These are phyloP conservation scores for Eutrema japonicum DNA, from an alignment of 345 rosid genomes.

Conservation along the genomic window DNA sequence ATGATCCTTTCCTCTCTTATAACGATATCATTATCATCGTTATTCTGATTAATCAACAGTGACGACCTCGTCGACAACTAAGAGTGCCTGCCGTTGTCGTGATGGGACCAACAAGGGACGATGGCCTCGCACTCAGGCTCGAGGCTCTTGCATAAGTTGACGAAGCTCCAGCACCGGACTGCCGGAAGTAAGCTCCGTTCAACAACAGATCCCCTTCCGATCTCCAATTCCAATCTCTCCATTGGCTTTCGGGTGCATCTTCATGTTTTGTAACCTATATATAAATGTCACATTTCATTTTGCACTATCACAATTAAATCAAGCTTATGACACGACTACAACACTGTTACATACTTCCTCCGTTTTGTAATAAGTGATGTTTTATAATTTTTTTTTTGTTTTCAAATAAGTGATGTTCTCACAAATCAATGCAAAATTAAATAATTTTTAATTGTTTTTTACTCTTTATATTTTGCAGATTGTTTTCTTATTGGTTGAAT, in stretches of 20 bases:
- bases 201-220: conserved; percentile 72
- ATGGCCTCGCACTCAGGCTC: conserved; percentile 75
- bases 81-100: conserved; percentile 67
- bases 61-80: conserved; percentile 59
- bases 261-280: conserved; percentile 78
- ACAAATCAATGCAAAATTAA: too few relatives aligned
- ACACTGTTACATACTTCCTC: too few relatives aligned
- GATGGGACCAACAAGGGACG: conserved; percentile 63
- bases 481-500: too few relatives aligned
- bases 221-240: conserved; percentile 79
- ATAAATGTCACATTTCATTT: background rate
- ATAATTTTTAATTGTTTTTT: too few relatives aligned
- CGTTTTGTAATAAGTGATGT: too few relatives aligned
- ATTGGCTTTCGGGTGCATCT: conserved; percentile 63
- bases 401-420: too few relatives aligned
- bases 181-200: conserved; percentile 74
- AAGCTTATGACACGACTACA: too few relatives aligned
- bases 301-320: too few relatives aligned
- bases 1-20: conserved; percentile 17
- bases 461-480: too few relatives aligned
- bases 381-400: too few relatives aligned
- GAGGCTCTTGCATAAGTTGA: conserved; percentile 70
- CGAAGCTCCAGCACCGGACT: conserved; percentile 58
- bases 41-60: conserved; percentile 44
- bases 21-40: background rate